Percentiles rank a stretch among this genome's conserved stretches.
Evolutionary conservation across 306 rosid species (phyloP).

Genomic region (Calophaca sinica): DNA sequence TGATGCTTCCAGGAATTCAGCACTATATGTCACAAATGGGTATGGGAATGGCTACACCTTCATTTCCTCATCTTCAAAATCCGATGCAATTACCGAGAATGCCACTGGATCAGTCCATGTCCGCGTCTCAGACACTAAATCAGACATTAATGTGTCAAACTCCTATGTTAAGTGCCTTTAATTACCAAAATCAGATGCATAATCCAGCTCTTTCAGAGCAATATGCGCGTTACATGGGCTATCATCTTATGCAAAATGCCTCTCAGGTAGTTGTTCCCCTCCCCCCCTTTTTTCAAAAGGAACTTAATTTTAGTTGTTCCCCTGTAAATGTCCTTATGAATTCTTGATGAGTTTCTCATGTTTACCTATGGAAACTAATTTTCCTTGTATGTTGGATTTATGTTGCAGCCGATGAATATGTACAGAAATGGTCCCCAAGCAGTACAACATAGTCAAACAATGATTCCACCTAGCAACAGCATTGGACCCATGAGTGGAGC

Average conservation of each 20-base stretch:
- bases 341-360: constrained; percentile 8
- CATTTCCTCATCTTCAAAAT: constrained; percentile 67
- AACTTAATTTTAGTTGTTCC: neutral
- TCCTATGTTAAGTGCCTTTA: constrained; percentile 64
- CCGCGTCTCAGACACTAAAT: constrained; percentile 57
- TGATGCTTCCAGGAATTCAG: constrained; percentile 85
- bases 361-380: constrained; percentile 7
- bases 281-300: neutral
- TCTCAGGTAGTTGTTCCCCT: constrained; percentile 65
- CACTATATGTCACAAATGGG: constrained; percentile 73
- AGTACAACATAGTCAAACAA: constrained; percentile 62
- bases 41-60: constrained; percentile 71
- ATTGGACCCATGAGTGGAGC: constrained; percentile 44
- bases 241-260: constrained; percentile 77
- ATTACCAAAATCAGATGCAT: constrained; percentile 75
- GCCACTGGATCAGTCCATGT: constrained; percentile 58
- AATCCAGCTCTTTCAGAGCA: constrained; percentile 77
- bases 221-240: constrained; percentile 72
- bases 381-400: constrained; percentile 29
- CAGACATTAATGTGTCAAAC: constrained; percentile 66
- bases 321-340: neutral
- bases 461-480: constrained; percentile 56
- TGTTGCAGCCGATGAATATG: constrained; percentile 72
- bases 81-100: constrained; percentile 64
- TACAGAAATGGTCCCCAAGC: constrained; percentile 67